A percentile compares a stretch with the other conserved stretches of the same genome.
Evolutionary conservation across 371 early-diverging fungal species (phyloP).

Genomic region (Blakeslea trispora): DNA sequence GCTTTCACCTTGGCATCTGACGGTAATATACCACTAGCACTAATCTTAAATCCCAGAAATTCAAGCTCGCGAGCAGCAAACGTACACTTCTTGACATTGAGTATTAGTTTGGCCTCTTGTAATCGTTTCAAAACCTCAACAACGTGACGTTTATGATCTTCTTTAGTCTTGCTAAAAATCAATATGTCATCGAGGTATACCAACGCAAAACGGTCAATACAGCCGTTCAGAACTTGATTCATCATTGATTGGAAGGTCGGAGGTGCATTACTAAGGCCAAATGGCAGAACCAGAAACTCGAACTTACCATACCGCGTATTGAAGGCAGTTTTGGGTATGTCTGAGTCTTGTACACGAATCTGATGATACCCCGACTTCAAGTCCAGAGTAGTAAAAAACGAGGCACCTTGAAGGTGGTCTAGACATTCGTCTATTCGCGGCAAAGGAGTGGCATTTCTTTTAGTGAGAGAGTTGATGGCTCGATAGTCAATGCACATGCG

Average conservation of each 20-base stretch:
- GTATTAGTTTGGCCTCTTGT: neutral
- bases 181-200: constrained; percentile 1
- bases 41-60: neutral
- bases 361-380: constrained; percentile 32
- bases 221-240: no score
- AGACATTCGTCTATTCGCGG: no score
- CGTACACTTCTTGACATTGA: neutral
- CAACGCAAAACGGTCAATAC: no score
- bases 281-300: constrained; percentile 54
- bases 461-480: constrained; percentile 47
- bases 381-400: constrained; percentile 53
- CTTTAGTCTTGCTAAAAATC: neutral
- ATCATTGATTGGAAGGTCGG: no score
- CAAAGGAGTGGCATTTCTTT: constrained; percentile 41
- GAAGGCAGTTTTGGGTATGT: constrained; percentile 55
- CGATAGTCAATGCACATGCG: constrained; percentile 42
- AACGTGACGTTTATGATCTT: neutral
- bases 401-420: constrained; percentile 34
- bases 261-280: no score
- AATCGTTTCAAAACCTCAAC: neutral
- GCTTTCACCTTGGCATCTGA: neutral
- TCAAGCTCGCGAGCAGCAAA: no score
- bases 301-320: constrained; percentile 39
- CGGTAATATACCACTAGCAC: neutral
- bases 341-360: constrained; percentile 21